phyloP scores from a whole-genome alignment of 495 filamentous ascomycete genomes.

The Schizothecium vesticola region DNA sequence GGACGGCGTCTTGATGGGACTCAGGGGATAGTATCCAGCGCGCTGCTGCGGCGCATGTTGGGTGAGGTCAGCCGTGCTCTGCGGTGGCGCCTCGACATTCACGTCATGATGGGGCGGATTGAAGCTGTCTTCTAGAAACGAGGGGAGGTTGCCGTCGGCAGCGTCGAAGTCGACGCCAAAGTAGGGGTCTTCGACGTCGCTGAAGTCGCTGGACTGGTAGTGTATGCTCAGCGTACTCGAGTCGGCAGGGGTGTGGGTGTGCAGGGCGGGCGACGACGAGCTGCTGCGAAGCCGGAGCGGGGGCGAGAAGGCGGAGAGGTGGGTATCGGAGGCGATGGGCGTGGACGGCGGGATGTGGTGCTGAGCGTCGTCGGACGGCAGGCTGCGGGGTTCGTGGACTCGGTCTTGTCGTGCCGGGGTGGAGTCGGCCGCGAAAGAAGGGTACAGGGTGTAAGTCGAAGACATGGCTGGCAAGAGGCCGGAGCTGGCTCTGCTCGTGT shows the following conservation, averaged over 20 bases:
- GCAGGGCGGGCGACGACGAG: slow-evolving; percentile 35
- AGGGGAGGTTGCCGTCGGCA: slow-evolving; percentile 26
- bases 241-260: slow-evolving; percentile 40
- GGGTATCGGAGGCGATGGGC: slow-evolving; percentile 20
- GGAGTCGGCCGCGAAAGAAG: slow-evolving; percentile 24
- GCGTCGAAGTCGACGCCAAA: slow-evolving; percentile 35
- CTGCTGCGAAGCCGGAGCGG: slow-evolving; percentile 29
- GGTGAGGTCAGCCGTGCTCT: slow-evolving; percentile 5
- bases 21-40: slow-evolving; percentile 22
- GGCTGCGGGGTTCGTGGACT: slow-evolving; percentile 24
- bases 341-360: slow-evolving; percentile 16
- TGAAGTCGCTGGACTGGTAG: slow-evolving; percentile 40
- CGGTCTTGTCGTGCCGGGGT: slow-evolving; percentile 19
- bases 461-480: slow-evolving; percentile 26
- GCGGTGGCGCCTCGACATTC: slow-evolving; percentile 5
- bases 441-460: slow-evolving; percentile 25
- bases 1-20: slow-evolving; percentile 34
- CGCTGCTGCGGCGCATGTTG: slow-evolving; percentile 13
- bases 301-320: slow-evolving; percentile 39
- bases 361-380: slow-evolving; percentile 19
- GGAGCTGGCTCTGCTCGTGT: slow-evolving; percentile 10
- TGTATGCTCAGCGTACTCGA: slow-evolving; percentile 35
- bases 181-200: slow-evolving; percentile 39
- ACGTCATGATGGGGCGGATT: slow-evolving; percentile 9
- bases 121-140: slow-evolving; percentile 30